Evolutionary conservation across 495 filamentous ascomycete genomes (phyloP).

Genomic region (Neurospora hispaniola): DNA sequence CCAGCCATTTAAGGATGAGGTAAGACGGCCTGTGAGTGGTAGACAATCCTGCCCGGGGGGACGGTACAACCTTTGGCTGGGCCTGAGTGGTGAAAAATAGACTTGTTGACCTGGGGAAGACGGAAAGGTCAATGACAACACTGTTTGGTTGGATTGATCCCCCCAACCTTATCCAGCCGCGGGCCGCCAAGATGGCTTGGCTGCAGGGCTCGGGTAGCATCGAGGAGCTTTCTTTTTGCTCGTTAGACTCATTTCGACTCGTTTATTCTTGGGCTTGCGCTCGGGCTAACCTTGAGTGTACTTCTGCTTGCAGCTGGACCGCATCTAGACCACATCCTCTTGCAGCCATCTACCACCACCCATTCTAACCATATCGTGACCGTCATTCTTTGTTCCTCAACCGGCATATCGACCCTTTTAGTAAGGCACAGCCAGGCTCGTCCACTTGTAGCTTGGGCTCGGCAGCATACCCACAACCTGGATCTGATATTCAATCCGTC

Average conservation of each 20-base stretch:
- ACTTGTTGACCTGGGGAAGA: conserved; percentile 2
- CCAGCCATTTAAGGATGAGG: conserved; percentile 2
- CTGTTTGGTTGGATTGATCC: not conserved
- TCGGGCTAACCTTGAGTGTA: not conserved
- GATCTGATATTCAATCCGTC: conserved; percentile 23
- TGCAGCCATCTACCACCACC: too few relatives aligned
- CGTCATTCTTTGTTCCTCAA: not conserved
- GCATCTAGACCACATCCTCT: not conserved
- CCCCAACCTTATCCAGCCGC: conserved; percentile 13
- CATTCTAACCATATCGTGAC: not conserved
- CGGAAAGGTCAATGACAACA: not conserved
- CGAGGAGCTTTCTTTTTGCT: conserved; percentile 4
- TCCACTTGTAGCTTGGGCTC: not conserved
- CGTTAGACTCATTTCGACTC: not conserved
- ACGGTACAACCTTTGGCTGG: not conserved
- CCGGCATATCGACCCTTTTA: not conserved
- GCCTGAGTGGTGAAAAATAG: conserved; percentile 5
- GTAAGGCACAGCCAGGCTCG: not conserved
- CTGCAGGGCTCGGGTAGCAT: conserved; percentile 3
- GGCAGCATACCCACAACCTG: conserved; percentile 5
- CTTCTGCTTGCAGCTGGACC: conserved; percentile 5
- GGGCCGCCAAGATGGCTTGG: conserved; percentile 13
- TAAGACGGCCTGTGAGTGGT: not conserved
- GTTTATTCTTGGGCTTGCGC: not conserved
- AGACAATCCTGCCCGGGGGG: not conserved